Base-by-base conservation (phyloP, 441 rosid genomes). In the Erysimum cheiri region DNA sequence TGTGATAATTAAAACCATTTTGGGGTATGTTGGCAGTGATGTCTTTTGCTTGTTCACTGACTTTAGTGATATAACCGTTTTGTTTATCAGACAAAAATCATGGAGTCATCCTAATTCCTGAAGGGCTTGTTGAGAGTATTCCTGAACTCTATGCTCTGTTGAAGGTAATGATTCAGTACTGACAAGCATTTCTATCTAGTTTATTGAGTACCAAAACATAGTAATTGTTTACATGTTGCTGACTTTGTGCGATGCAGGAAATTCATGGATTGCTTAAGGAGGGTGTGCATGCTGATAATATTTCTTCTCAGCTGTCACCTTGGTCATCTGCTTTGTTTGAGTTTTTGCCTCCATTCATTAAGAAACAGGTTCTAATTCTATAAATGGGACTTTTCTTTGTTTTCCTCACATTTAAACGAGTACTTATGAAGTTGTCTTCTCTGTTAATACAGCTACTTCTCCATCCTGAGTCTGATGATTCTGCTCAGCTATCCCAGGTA, bases 401-500 rank as follows among this genome's bases (percentile, higher is more conserved):
- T 35, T 56, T 35, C 29, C 13, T 54, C 19, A 35, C 41, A 75
- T 49, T 39, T 41, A 71, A 60, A 53, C 48, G 52, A 37, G 46
- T 65, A 54, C 72, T 62, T 73, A 64, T 72, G 56, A 77, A 72
- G 60, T 39, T 64, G 61, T 55, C n/a, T 37, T 74, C 7, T 78
- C 64, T 72, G 6, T 60, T 81, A 68, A 43, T 73, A 22, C 91
- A 95, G 99, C 80, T 95, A 50, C 98, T 95, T 75, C 99, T 95
- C 60, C 76, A 74, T 69, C 97, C 98, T 11, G 99, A 92, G 81
- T 95, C 98, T 61, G 98, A 95, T 84, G 96, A 95, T 80, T 92
- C 98, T 50, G 99, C 99, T 24, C 99, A 92, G 84, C 69, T 95
- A 79, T 95, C 99, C 64, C 99, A 95, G 97, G 99, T 92, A 80